phyloP scores from a whole-genome alignment of 495 filamentous ascomycete genomes.

The Umbilicaria muhlenbergii region DNA sequence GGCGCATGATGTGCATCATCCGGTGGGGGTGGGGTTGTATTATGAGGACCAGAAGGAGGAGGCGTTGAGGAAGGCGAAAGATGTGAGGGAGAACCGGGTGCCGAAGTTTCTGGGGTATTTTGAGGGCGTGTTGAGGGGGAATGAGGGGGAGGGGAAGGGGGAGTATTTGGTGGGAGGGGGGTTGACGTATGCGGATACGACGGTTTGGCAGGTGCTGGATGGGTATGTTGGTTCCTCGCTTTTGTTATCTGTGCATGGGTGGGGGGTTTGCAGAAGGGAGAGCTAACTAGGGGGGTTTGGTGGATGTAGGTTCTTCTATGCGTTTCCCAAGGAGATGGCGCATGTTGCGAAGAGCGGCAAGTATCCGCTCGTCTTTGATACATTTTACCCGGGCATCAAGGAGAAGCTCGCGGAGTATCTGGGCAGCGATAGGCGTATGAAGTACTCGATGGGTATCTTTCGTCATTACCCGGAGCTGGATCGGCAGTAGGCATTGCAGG shows the following conservation, averaged over 20 bases:
- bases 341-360: slow-evolving; percentile 29
- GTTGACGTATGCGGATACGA: slow-evolving; percentile 51
- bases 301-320: slow-evolving; percentile 35
- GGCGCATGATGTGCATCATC: slow-evolving; percentile 53
- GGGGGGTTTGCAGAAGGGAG: not conserved
- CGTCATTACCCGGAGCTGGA: slow-evolving; percentile 49
- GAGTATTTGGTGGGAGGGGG: slow-evolving; percentile 41
- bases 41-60: slow-evolving; percentile 57
- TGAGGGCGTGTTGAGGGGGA: slow-evolving; percentile 39
- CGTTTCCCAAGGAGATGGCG: slow-evolving; percentile 44
- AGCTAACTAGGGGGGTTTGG: slow-evolving; percentile 9
- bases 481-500: not conserved
- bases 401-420: slow-evolving; percentile 43
- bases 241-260: not conserved
- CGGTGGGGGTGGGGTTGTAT: slow-evolving; percentile 34
- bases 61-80: slow-evolving; percentile 28
- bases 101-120: slow-evolving; percentile 55
- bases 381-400: slow-evolving; percentile 37
- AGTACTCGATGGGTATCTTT: slow-evolving; percentile 41
- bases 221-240: slow-evolving; percentile 13
- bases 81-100: slow-evolving; percentile 39
- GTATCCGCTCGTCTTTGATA: slow-evolving; percentile 33
- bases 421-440: slow-evolving; percentile 35
- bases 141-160: slow-evolving; percentile 29
- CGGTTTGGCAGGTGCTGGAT: slow-evolving; percentile 47